Percentiles rank a stretch among this genome's conserved stretches.
These are phyloP conservation scores for Sordariomycetes sp. DNA, from an alignment of 2,329 filamentous ascomycete species.

Conservation along the genomic window DNA sequence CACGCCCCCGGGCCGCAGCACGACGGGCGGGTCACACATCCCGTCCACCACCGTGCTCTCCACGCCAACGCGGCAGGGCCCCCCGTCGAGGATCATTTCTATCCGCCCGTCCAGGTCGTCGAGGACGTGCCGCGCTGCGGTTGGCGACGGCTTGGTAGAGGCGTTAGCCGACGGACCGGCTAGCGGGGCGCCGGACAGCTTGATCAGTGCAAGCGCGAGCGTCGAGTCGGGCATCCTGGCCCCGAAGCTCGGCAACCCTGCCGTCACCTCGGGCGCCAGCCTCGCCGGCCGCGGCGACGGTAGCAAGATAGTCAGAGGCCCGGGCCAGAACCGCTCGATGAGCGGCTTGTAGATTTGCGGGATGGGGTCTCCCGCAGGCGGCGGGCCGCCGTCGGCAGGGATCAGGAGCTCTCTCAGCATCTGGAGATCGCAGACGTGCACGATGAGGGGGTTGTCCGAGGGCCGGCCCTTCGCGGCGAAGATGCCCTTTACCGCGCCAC, in stretches of 20 bases:
- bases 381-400: conserved; percentile 10
- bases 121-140: conserved; percentile 77
- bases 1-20: conserved; percentile 80
- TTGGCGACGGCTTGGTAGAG: conserved; percentile 86
- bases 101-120: conserved; percentile 79
- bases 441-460: conserved; percentile 89
- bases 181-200: conserved; percentile 64
- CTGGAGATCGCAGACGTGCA: conserved; percentile 73
- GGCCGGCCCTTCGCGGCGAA: conserved; percentile 85
- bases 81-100: conserved; percentile 80
- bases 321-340: conserved; percentile 84
- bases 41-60: conserved; percentile 97
- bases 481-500: conserved; percentile 76
- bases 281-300: conserved; percentile 59
- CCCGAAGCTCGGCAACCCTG: conserved; percentile 74
- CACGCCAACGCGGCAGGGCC: conserved; percentile 76
- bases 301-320: conserved; percentile 82
- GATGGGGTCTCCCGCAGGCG: conserved; percentile 31
- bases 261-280: conserved; percentile 86
- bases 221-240: conserved; percentile 79
- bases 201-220: conserved; percentile 81
- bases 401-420: conserved; percentile 64
- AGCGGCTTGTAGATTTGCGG: conserved; percentile 69
- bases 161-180: conserved; percentile 93
- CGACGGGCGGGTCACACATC: conserved; percentile 65